Base-by-base conservation (phyloP, 2,329 filamentous ascomycete genomes). In the Stachybotrys echinatus region DNA sequence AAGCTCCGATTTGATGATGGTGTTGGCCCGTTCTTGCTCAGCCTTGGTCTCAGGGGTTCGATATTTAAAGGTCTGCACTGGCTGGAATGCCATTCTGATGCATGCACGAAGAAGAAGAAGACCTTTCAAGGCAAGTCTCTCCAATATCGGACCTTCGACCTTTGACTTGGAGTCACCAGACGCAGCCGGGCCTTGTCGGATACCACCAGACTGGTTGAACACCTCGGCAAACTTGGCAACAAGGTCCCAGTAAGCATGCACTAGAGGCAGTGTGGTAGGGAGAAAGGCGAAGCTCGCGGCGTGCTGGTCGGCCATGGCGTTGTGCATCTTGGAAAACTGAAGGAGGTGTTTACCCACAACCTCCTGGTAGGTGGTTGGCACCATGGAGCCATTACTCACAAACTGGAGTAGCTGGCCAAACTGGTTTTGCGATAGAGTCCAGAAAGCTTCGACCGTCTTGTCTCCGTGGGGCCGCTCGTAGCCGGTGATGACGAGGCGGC, bases 241-340 rank as follows among this genome's bases (percentile, higher is more conserved):
- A 6, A 96, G 74, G 23, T 81, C 80, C 92, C 94, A 97, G 67
- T 97, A 97, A 17, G 87, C 85, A 56, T 82, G 83, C 2, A 89
- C 84, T 21, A 97, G 80, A 17, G 84, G 76, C 17, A 95, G 72
- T 2, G 89, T 91, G 60, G 89, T 85, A 2, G 91, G 89, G 6
- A 99, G 77, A 12, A 89, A 75, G 1, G 86, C 84, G 66, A 96
- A 97, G 49, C 90, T 88, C 4, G 88, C 85, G 1, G 92, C 84
- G 64, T 96, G 91, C 5, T 76, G 72, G 46, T 83, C 82, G 1
- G 89, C 84, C 85, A 97, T 92, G 50, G 90, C 85, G 38, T 95
- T 77, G 64, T 97, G 94, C 3, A 99, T 74, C 68, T 97, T 99
- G 4, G 92, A 85, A 46, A 97, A 85, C 63, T 97, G 92, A 40